phyloP scores from a whole-genome alignment of 805 yeast species.

The Kluyveromyces wickerhamii region DNA sequence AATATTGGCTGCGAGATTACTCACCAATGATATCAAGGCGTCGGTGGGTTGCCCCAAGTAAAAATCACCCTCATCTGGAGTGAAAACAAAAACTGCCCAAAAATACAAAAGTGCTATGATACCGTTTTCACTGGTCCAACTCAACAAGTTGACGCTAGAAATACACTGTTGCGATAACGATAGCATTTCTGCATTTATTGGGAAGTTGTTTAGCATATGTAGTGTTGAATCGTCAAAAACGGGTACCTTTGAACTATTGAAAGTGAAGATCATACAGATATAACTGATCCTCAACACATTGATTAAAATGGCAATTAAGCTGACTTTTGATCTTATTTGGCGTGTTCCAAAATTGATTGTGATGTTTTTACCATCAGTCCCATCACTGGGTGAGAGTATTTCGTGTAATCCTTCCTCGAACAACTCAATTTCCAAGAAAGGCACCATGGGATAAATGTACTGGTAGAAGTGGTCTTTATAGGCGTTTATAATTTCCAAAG shows the following conservation, averaged over 20 bases:
- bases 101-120: constrained; percentile 24
- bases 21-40: constrained; percentile 23
- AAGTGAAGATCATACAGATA: constrained; percentile 19
- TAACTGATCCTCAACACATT: constrained; percentile 24
- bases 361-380: constrained; percentile 15
- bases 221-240: constrained; percentile 10
- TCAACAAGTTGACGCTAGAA: constrained; percentile 24
- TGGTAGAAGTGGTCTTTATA: constrained; percentile 24
- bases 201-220: constrained; percentile 17
- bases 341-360: constrained; percentile 21
- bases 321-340: constrained; percentile 23
- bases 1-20: constrained; percentile 25
- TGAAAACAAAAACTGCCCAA: constrained; percentile 28
- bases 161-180: constrained; percentile 22
- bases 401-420: constrained; percentile 25
- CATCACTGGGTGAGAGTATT: constrained; percentile 14
- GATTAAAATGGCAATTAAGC: constrained; percentile 20
- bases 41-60: constrained; percentile 30
- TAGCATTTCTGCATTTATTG: constrained; percentile 22
- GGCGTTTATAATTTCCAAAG: constrained; percentile 15
- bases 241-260: constrained; percentile 9
- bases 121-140: constrained; percentile 28
- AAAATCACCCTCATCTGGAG: constrained; percentile 31
- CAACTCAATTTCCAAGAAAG: constrained; percentile 21
- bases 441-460: constrained; percentile 21